A percentile compares a stretch with the other conserved stretches of the same genome.
These are phyloP conservation scores for Hypericum perforatum DNA, from an alignment of 345 rosid species.

Conservation along the genomic window DNA sequence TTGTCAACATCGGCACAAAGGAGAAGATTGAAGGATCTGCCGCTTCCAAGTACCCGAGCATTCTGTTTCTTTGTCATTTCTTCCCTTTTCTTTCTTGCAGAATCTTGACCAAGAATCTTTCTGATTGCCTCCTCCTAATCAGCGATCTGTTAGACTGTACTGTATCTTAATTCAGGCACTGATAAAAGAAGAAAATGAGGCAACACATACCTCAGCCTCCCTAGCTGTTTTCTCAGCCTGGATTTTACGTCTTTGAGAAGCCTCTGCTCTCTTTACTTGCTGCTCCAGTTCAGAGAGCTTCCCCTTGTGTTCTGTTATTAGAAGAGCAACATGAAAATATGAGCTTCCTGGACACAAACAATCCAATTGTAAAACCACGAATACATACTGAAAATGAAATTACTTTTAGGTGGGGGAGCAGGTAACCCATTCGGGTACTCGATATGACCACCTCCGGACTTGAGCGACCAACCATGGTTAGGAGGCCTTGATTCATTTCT, in stretches of 20 bases:
- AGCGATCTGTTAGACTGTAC: constrained; percentile 9
- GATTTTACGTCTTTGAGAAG: constrained; percentile 21
- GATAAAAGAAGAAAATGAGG: background rate
- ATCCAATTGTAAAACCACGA: background rate
- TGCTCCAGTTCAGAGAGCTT: constrained; percentile 18
- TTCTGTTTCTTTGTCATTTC: constrained; percentile 16
- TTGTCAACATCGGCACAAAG: background rate
- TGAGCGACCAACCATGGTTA: background rate
- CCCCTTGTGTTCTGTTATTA: constrained; percentile 16
- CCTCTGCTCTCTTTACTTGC: constrained; percentile 18
- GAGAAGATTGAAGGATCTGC: background rate
- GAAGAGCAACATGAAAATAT: background rate
- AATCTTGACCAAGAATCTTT: constrained; percentile 22
- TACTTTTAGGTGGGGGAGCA: constrained; percentile 17
- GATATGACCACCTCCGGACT: constrained; percentile 1
- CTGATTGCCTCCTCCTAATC: constrained; percentile 24
- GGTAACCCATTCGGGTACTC: constrained; percentile 24
- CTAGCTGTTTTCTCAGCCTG: constrained; percentile 22
- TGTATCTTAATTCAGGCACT: background rate
- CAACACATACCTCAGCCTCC: constrained; percentile 22
- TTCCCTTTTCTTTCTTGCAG: constrained; percentile 22
- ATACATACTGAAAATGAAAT: background rate
- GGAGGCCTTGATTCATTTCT: constrained; percentile 5
- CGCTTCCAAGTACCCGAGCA: constrained; percentile 13
- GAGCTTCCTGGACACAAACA: background rate